Evolutionary conservation across 805 yeast species (phyloP).

Genomic region (Candida hungchunana): DNA sequence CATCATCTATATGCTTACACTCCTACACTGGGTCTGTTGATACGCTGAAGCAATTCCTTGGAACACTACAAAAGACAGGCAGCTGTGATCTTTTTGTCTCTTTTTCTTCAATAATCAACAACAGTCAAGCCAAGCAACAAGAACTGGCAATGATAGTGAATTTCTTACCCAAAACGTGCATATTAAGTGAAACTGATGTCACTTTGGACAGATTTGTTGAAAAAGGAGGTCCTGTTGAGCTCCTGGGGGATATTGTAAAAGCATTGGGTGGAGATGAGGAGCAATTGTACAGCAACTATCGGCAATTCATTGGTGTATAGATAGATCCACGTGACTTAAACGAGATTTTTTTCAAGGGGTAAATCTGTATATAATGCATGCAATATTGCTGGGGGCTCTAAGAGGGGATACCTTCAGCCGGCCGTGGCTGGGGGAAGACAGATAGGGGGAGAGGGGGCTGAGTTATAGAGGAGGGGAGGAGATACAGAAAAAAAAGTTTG

Average conservation of each 20-base stretch:
- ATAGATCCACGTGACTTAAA: too few relatives aligned
- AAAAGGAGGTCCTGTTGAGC: constrained; percentile 5
- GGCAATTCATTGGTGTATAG: constrained; percentile 5
- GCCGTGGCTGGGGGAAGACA: too few relatives aligned
- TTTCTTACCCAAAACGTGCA: constrained; percentile 3
- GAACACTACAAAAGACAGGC: constrained; percentile 9
- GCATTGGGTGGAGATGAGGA: constrained; percentile 2
- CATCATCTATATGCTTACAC: constrained; percentile 59
- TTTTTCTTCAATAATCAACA: constrained; percentile 13
- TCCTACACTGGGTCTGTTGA: constrained; percentile 84
- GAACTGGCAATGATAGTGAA: constrained; percentile 2
- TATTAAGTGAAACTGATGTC: constrained; percentile 24
- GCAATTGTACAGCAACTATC: constrained; percentile 1
- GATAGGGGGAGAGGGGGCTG: too few relatives aligned
- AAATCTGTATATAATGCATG: too few relatives aligned
- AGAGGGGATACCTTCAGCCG: too few relatives aligned
- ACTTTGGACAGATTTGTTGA: constrained; percentile 12
- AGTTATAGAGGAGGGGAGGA: too few relatives aligned
- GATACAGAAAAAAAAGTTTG: too few relatives aligned
- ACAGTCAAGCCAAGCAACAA: constrained; percentile 7
- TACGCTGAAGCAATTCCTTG: constrained; percentile 48
- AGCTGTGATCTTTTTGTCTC: constrained; percentile 12
- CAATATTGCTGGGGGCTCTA: too few relatives aligned
- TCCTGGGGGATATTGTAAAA: constrained; percentile 3
- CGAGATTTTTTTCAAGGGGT: too few relatives aligned